These are phyloP conservation scores for Goffeauzyma gilvescens DNA, from an alignment of 768 basidiomycete species.

Conservation along the genomic window DNA sequence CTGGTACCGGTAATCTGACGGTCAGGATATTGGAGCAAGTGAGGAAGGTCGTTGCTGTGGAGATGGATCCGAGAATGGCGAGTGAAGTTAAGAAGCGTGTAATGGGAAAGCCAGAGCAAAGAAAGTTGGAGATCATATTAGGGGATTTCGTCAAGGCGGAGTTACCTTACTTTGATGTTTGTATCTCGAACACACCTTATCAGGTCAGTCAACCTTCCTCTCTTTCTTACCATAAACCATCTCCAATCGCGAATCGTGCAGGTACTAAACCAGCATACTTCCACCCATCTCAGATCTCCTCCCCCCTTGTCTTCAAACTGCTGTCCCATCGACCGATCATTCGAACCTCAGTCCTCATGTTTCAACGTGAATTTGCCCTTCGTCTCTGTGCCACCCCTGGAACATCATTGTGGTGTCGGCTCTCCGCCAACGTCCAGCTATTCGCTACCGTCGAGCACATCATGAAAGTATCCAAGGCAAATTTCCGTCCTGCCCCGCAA, in stretches of 20 bases:
- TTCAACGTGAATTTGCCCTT: constrained; percentile 94
- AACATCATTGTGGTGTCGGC: constrained; percentile 71
- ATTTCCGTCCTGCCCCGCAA: constrained; percentile 85
- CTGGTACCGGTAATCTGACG: constrained; percentile 91
- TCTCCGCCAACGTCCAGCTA: constrained; percentile 91
- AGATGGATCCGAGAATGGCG: constrained; percentile 91
- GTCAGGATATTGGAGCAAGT: constrained; percentile 82
- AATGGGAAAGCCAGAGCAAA: constrained; percentile 94
- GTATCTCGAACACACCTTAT: constrained; percentile 97
- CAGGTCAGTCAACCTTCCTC: constrained; percentile 37
- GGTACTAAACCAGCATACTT: neutral
- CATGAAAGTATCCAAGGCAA: constrained; percentile 90
- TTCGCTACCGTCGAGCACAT: constrained; percentile 91
- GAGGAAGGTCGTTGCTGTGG: constrained; percentile 79
- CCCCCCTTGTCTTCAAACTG: constrained; percentile 86
- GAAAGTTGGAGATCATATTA: constrained; percentile 82
- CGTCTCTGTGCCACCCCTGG: constrained; percentile 72
- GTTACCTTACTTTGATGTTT: constrained; percentile 94
- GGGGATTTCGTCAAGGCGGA: constrained; percentile 98
- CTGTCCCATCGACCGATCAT: constrained; percentile 88
- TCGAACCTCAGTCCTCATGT: constrained; percentile 94
- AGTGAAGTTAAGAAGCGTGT: constrained; percentile 92
- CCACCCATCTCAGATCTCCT: constrained; percentile 49
- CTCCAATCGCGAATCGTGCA: neutral
- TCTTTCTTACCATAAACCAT: neutral